A percentile compares a stretch with the other conserved stretches of the same genome.
phyloP scores from a whole-genome alignment of 352 stramenopile genomes.

The Phytopythium litorale region DNA sequence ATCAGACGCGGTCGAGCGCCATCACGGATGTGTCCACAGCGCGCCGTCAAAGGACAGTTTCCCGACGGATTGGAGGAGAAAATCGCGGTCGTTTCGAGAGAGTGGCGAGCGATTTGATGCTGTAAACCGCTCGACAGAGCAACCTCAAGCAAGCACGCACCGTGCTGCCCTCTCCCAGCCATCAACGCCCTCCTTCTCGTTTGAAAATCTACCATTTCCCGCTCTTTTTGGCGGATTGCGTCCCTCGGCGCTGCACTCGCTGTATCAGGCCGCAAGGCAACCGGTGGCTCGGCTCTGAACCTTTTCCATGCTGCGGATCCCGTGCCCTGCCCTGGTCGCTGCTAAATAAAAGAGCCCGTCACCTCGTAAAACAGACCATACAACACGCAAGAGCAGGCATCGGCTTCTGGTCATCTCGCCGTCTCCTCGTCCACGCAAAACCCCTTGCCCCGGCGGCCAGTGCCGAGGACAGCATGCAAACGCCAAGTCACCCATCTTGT shows the following conservation, averaged over 20 bases:
- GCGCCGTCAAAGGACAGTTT: background rate
- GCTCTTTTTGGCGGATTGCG: background rate
- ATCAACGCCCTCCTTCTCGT: background rate
- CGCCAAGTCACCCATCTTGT: background rate
- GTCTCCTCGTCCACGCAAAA: background rate
- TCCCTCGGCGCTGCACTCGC: background rate
- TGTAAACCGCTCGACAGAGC: background rate
- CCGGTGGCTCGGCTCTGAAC: background rate
- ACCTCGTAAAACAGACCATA: background rate
- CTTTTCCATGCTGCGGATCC: background rate
- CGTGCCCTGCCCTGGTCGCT: slow-evolving; percentile 2
- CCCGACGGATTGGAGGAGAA: too few relatives aligned
- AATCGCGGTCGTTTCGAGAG: too few relatives aligned
- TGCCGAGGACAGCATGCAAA: background rate
- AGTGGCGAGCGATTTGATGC: background rate
- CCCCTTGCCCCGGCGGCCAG: background rate
- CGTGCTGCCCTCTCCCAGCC: background rate
- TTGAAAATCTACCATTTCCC: background rate
- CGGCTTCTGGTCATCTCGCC: background rate
- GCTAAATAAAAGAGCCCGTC: background rate
- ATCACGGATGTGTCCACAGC: background rate
- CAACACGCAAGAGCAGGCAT: background rate
- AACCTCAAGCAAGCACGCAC: background rate
- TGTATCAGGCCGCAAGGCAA: background rate
- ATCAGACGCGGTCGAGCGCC: background rate